phyloP scores from a whole-genome alignment of 2,329 filamentous ascomycete genomes.

The Tolypocladium paradoxum region DNA sequence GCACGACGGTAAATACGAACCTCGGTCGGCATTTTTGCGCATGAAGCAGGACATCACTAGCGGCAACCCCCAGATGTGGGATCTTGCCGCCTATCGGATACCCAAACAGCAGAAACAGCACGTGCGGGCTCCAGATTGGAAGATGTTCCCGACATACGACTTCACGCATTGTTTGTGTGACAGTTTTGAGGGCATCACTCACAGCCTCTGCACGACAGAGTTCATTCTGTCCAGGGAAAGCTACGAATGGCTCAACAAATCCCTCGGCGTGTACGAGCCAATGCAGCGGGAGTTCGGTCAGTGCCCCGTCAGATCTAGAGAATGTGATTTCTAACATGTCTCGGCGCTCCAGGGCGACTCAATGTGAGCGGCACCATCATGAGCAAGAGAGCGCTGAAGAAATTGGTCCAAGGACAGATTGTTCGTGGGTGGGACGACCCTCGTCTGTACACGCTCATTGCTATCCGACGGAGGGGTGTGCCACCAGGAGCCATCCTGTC shows the following conservation, averaged over 20 bases:
- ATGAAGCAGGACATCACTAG: slow-evolving; percentile 87
- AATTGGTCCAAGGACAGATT: slow-evolving; percentile 62
- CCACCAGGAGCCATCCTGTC: slow-evolving; percentile 81
- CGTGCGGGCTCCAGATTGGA: slow-evolving; percentile 53
- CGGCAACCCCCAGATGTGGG: slow-evolving; percentile 93
- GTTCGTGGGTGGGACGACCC: slow-evolving; percentile 90
- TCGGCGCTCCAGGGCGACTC: slow-evolving; percentile 11
- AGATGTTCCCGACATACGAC: slow-evolving; percentile 92
- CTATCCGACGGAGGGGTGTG: slow-evolving; percentile 71
- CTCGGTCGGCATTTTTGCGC: slow-evolving; percentile 70
- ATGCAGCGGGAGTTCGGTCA: slow-evolving; percentile 78
- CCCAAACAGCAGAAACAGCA: slow-evolving; percentile 68
- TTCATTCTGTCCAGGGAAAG: slow-evolving; percentile 76
- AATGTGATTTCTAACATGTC: neutral
- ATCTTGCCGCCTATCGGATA: slow-evolving; percentile 84
- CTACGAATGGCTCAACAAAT: slow-evolving; percentile 83
- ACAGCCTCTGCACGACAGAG: slow-evolving; percentile 87
- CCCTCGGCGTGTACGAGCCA: slow-evolving; percentile 75
- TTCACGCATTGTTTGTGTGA: slow-evolving; percentile 87
- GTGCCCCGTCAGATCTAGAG: neutral
- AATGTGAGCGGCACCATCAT: slow-evolving; percentile 82
- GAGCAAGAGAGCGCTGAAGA: slow-evolving; percentile 73
- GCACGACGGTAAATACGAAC: slow-evolving; percentile 82
- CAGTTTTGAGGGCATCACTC: slow-evolving; percentile 83
- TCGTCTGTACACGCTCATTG: slow-evolving; percentile 81